Evolutionary conservation across 1,284 basidiomycete species (phyloP).

Genomic region (Mixia osmundae): DNA sequence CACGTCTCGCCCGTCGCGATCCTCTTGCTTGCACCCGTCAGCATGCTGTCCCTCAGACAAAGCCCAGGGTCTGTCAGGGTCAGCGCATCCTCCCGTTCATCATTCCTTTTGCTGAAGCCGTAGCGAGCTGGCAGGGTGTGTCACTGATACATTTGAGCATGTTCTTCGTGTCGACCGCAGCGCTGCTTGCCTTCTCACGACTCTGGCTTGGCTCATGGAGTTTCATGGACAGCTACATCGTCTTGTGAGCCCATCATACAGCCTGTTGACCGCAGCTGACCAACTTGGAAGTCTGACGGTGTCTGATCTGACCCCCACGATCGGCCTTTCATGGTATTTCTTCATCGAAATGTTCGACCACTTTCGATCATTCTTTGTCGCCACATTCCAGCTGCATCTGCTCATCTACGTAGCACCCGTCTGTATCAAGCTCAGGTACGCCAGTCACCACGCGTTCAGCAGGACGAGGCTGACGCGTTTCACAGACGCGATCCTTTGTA

Average conservation of each 20-base stretch:
- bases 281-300: constrained; percentile 33
- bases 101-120: background rate
- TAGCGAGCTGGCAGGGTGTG: background rate
- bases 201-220: constrained; percentile 14
- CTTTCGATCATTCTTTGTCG: constrained; percentile 81
- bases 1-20: constrained; percentile 48
- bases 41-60: constrained; percentile 29
- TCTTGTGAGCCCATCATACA: constrained; percentile 34
- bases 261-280: constrained; percentile 1
- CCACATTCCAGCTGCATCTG: constrained; percentile 79
- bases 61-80: constrained; percentile 8
- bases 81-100: background rate
- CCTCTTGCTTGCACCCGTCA: constrained; percentile 40
- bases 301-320: constrained; percentile 73
- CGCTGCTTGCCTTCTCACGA: constrained; percentile 9
- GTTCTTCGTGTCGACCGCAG: background rate
- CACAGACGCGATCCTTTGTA: constrained; percentile 60
- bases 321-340: constrained; percentile 97
- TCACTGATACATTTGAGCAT: background rate
- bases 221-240: constrained; percentile 51
- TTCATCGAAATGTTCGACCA: constrained; percentile 99
- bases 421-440: constrained; percentile 59
- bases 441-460: background rate
- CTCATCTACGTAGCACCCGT: constrained; percentile 62
- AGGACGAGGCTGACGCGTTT: background rate